Conservation (phyloP, 305 asterid genomes). For the Rubia peregrina region DNA sequence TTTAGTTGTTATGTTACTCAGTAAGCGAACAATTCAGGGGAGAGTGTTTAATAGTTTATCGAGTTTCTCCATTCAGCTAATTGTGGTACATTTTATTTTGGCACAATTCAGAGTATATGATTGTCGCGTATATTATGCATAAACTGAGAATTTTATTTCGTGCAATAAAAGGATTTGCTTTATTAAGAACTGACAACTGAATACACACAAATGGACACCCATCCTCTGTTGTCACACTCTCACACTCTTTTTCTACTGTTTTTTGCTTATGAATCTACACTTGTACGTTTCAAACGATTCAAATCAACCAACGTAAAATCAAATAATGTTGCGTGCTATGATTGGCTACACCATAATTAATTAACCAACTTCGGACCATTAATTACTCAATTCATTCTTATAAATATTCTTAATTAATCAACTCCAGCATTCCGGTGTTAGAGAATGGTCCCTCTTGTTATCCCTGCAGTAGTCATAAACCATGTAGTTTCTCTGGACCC, state of each 20-base stretch:
- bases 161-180: not conserved
- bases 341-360: not conserved
- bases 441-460: constrained; percentile 67
- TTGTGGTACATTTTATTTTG: no score
- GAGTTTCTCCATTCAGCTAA: no score
- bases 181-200: constrained; percentile 16
- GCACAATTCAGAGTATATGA: no score
- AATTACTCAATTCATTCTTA: not conserved
- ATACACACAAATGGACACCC: constrained; percentile 14
- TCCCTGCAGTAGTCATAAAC: constrained; percentile 73
- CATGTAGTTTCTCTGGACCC: constrained; percentile 65
- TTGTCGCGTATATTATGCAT: no score
- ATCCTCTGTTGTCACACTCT: constrained; percentile 9
- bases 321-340: not conserved
- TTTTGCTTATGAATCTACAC: not conserved
- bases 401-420: constrained; percentile 9
- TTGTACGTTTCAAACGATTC: not conserved
- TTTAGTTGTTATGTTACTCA: no score
- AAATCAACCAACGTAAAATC: not conserved
- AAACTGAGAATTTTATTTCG: not conserved
- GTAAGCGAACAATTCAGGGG: no score
- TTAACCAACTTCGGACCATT: not conserved
- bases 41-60: no score
- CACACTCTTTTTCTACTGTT: not conserved
- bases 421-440: constrained; percentile 75